Evolutionary conservation across 495 filamentous ascomycete species (phyloP), one percentile per base, ranked within the genome.

Genomic region (Penicillium psychrofluorescens): DNA sequence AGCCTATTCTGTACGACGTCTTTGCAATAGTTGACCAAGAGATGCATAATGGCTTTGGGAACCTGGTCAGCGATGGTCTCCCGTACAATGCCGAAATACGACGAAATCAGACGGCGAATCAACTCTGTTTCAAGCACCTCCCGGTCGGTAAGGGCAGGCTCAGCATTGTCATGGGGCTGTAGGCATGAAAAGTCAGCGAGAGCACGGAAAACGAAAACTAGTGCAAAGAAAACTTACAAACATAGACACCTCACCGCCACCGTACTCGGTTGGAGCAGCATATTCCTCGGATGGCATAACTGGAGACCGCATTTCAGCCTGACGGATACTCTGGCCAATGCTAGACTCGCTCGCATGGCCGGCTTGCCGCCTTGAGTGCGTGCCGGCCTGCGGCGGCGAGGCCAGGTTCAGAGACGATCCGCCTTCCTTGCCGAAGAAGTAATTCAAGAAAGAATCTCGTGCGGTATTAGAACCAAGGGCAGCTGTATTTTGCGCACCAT

Each of bases 21-120:
- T 62, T 96, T 98, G 63, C 86, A 92, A 68, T 95, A 86, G 66
- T 98, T 97, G 53, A 98, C 92, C 36, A 98, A 80, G 9, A 98
- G 82, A 58, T 98, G 92, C 92, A 98, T 98, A 54, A 98, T 85
- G 1, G 92, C 92, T 69, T 98, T 98, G 38, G 92, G 92, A 13
- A 98, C 94, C 64, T 97, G 91, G 57, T 98, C 92, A 16, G 91
- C 91, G 53, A 96, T 95, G 32, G 86, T 88, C 60, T 98, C 92
- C 41, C 92, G 86, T 9, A 98, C 92, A 51, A 98, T 98, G 56
- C 95, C 90, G 75, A 98, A 98, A 64, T 98, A 98, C 1, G 89
- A 95, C 41, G 85, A 90, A 54, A 98, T 98, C 30, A 98, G 75
- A 29, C 90, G 86, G 29, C 91, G 88, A 58, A 98, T 98, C 16